Evolutionary conservation across 768 basidiomycete genomes (phyloP).

Genomic region (Ramaria sp.): DNA sequence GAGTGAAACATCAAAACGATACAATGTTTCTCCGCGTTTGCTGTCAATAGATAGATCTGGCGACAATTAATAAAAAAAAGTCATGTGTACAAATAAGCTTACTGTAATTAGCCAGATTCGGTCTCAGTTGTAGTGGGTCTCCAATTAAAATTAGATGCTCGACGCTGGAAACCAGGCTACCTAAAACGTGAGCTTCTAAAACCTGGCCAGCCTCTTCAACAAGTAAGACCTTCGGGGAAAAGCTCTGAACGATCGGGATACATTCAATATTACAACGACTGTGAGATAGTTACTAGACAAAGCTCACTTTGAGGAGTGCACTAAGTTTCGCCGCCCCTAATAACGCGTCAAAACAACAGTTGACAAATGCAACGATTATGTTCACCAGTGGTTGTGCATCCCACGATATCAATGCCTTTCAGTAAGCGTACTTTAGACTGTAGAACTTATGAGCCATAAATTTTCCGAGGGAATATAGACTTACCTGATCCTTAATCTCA

Average conservation of each 20-base stretch:
- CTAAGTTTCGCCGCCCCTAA: conserved; percentile 60
- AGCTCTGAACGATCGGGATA: conserved; percentile 27
- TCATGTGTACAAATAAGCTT: conserved; percentile 11
- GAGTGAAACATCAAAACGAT: conserved; percentile 59
- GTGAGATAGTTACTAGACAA: neutral
- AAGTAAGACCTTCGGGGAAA: conserved; percentile 50
- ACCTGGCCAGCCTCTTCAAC: conserved; percentile 82
- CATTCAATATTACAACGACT: neutral
- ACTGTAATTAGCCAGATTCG: conserved; percentile 56
- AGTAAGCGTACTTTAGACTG: conserved; percentile 51
- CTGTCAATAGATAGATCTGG: conserved; percentile 63
- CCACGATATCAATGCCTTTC: conserved; percentile 47
- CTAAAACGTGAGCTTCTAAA: conserved; percentile 65
- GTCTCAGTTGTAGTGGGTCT: conserved; percentile 67
- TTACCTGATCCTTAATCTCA: conserved; percentile 45
- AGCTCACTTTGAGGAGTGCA: conserved; percentile 41
- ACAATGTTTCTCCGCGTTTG: conserved; percentile 39
- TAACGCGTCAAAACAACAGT: neutral
- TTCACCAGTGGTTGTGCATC: conserved; percentile 67
- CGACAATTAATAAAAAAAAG: neutral
- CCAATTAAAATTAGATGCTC: conserved; percentile 75
- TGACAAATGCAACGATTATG: neutral
- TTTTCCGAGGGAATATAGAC: conserved; percentile 7
- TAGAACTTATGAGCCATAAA: neutral
- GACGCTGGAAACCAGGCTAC: conserved; percentile 48